Conservation (phyloP, 208 protist genomes). For the Trypanosoma conorhini region DNA sequence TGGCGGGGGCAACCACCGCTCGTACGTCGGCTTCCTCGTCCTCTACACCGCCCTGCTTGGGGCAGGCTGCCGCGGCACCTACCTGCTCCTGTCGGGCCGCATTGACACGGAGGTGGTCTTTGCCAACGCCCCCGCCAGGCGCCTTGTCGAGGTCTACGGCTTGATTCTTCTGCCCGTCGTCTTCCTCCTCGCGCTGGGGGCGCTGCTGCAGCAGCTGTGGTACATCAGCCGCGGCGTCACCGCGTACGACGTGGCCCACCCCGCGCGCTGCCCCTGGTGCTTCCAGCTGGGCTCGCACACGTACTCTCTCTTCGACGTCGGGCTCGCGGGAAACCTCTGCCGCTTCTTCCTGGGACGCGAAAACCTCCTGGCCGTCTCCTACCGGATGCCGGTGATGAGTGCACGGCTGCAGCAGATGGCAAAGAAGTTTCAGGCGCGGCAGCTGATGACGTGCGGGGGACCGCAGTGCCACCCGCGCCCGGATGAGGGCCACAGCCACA, state of each 20-base stretch:
- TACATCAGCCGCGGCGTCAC: slow-evolving; percentile 67
- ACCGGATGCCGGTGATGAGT: slow-evolving; percentile 64
- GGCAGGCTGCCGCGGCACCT: slow-evolving; percentile 1
- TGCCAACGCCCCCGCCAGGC: slow-evolving; percentile 5
- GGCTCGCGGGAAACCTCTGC: slow-evolving; percentile 39
- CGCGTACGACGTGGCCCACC: slow-evolving; percentile 60
- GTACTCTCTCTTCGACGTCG: slow-evolving; percentile 75
- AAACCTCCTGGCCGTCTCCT: slow-evolving; percentile 30
- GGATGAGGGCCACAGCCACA: slow-evolving; percentile 19
- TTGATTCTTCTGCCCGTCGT: slow-evolving; percentile 46
- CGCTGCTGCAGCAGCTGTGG: slow-evolving; percentile 43
- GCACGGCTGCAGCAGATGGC: slow-evolving; percentile 41
- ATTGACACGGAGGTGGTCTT: slow-evolving; percentile 1
- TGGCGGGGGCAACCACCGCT: slow-evolving; percentile 74
- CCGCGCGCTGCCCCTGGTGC: slow-evolving; percentile 59
- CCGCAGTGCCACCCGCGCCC: slow-evolving; percentile 20
- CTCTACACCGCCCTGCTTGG: slow-evolving; percentile 29
- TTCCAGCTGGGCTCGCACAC: slow-evolving; percentile 52
- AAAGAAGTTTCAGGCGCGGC: slow-evolving; percentile 49
- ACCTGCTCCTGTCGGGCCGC: not conserved
- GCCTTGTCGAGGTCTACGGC: slow-evolving; percentile 61
- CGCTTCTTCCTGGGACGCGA: slow-evolving; percentile 49
- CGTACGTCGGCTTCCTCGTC: slow-evolving; percentile 44
- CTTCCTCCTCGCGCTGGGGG: slow-evolving; percentile 34
- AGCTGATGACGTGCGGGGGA: slow-evolving; percentile 15